Conservation (phyloP, 768 basidiomycete species). For the Boletellus ananas region DNA sequence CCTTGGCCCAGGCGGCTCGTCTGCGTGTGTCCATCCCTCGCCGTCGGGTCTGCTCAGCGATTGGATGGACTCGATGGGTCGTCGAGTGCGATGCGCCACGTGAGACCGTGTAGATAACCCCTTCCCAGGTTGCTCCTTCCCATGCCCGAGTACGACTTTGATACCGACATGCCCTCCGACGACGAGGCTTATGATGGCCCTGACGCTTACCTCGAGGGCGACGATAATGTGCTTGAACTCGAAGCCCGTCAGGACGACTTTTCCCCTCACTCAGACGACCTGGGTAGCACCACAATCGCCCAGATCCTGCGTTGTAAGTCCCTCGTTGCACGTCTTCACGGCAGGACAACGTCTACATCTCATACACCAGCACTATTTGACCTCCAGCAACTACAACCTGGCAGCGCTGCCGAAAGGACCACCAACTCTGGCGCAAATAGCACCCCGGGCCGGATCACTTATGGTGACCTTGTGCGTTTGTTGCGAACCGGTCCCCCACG, state of each 20-base stretch:
- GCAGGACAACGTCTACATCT: constrained; percentile 2
- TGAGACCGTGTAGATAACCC: constrained; percentile 1
- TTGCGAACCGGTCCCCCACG: constrained; percentile 12
- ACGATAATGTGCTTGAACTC: constrained; percentile 35
- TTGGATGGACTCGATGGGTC: background rate
- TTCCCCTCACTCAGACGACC: background rate
- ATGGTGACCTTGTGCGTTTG: constrained; percentile 25
- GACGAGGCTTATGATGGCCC: constrained; percentile 35
- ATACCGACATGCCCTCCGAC: constrained; percentile 15
- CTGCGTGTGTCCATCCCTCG: too few relatives aligned
- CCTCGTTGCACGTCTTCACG: background rate
- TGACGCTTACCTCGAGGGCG: constrained; percentile 33
- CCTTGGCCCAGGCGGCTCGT: too few relatives aligned
- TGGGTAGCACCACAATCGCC: constrained; percentile 11
- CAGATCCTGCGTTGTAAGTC: constrained; percentile 32
- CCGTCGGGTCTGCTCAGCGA: background rate
- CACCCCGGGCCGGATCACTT: constrained; percentile 14
- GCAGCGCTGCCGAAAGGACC: constrained; percentile 10
- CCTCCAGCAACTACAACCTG: constrained; percentile 22
- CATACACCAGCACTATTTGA: constrained; percentile 26
- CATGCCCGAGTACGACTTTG: constrained; percentile 22
- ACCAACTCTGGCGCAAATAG: background rate
- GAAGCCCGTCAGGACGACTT: constrained; percentile 27
- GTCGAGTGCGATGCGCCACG: background rate
- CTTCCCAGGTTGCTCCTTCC: background rate